Evolutionary conservation across 2,329 filamentous ascomycete species (phyloP).

Genomic region (Xylariales sp.): DNA sequence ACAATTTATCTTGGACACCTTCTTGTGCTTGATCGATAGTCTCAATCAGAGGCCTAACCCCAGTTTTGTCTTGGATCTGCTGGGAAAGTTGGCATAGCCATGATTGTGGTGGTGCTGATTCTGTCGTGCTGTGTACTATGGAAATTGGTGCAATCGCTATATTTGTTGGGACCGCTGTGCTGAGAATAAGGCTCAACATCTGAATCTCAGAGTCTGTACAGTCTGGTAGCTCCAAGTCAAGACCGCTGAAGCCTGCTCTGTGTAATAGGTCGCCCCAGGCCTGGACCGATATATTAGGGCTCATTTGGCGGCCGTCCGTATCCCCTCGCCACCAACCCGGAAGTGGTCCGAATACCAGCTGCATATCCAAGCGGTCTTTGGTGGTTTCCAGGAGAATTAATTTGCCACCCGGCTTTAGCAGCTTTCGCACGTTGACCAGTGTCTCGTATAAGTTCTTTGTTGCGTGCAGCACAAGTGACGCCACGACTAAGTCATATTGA

Average conservation of each 20-base stretch:
- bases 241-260: background rate
- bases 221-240: too few species aligned
- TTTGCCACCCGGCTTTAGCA: constrained; percentile 11
- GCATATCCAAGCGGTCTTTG: background rate
- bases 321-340: constrained; percentile 6
- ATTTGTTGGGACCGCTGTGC: too few species aligned
- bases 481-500: background rate
- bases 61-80: too few species aligned
- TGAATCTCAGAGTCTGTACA: too few species aligned
- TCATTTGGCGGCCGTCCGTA: background rate
- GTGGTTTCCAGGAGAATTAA: constrained; percentile 9
- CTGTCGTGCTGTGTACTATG: too few species aligned
- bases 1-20: too few species aligned
- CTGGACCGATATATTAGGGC: background rate
- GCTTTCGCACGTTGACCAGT: constrained; percentile 7
- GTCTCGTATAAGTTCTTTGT: constrained; percentile 9
- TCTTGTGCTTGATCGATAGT: too few species aligned
- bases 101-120: too few species aligned
- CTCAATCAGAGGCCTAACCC: too few species aligned
- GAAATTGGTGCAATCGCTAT: too few species aligned
- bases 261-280: constrained; percentile 1
- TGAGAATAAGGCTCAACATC: too few species aligned
- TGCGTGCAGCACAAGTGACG: constrained; percentile 12
- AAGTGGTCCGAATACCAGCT: constrained; percentile 1
- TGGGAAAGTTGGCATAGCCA: too few species aligned